Evolutionary conservation across 345 rosid species (phyloP), one percentile per base, ranked within the genome.

Genomic region (Leavenworthia alabamica): DNA sequence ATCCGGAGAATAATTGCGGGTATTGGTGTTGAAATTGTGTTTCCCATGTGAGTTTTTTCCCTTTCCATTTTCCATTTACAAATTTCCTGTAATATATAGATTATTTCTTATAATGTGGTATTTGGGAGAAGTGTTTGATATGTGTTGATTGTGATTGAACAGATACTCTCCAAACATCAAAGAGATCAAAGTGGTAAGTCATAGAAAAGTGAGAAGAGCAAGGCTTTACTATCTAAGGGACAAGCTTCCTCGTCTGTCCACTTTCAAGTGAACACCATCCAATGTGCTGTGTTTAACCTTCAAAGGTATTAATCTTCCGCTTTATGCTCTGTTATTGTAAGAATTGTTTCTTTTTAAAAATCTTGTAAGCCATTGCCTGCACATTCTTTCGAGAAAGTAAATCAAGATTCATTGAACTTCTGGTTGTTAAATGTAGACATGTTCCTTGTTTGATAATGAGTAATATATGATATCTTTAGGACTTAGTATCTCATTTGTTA

Each of bases 201-300:
- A 85, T 77, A 78, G 92, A 70, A 89, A 89, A 79, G 96, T 86
- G 31, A 81, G 98, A 78, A 82, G 95, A 82, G 96, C 98, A 26
- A 75, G 90, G 80, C 71, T 89, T 66, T 92, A 89, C 75, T 86
- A 92, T 76, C 82, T 85, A 19, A 77, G 96, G 72, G 86, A 89
- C 70, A 89, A 92, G 79, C 93, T 92, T 71, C 98, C 98, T 62
- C 81, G 96, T 82, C 65, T 92, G 16, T 88, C 96, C 60, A 88
- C 98, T 24, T 92, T 92, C 71, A 92, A 92, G 65, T 88, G 81
- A 84, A 49, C 62, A 69, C 22, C 56, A 37, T 56, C 44, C 24
- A 31, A 13, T 5, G 20, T 49, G 26, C 13, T 56, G 6, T 57
- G 64, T 40, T 49, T 9, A 27, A 57, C 58, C 58, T 57, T 16